phyloP scores from a whole-genome alignment of 2,329 filamentous ascomycete genomes.

The Verticillium tricorpus region DNA sequence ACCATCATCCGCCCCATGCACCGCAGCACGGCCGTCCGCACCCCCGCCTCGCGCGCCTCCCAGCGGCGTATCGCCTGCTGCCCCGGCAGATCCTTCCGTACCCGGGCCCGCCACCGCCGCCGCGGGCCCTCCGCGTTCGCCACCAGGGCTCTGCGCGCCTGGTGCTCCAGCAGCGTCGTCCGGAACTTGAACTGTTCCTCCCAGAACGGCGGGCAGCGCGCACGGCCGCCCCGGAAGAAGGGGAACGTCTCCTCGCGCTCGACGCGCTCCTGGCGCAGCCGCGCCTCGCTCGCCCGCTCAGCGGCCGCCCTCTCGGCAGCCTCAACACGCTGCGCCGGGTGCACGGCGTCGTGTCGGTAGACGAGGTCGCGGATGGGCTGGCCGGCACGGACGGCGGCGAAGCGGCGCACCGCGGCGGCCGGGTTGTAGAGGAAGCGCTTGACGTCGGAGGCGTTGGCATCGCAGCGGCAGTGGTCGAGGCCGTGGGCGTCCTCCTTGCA shows the following conservation, averaged over 20 bases:
- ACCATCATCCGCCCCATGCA: not conserved
- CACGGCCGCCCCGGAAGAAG: not conserved
- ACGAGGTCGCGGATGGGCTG: not conserved
- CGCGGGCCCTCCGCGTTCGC: not conserved
- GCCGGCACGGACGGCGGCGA: not conserved
- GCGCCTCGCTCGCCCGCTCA: not conserved
- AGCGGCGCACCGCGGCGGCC: constrained; percentile 4
- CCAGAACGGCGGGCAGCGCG: not conserved
- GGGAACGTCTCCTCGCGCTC: not conserved
- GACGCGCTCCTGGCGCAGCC: not conserved
- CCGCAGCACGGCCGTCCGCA: not conserved
- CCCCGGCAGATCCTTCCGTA: too few relatives aligned
- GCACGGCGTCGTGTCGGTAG: not conserved
- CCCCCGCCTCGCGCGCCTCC: not conserved
- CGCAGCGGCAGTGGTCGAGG: constrained; percentile 7
- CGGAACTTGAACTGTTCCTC: not conserved
- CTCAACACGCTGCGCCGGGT: not conserved
- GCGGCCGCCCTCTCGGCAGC: too few relatives aligned
- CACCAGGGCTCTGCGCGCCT: not conserved
- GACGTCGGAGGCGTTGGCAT: constrained; percentile 5
- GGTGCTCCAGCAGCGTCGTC: not conserved
- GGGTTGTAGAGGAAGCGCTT: constrained; percentile 9
- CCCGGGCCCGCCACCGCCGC: not conserved
- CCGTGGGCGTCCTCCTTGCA: constrained; percentile 11
- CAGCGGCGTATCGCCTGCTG: not conserved